phyloP scores from a whole-genome alignment of 1,284 basidiomycete genomes.

The Leccinum pachyderme region DNA sequence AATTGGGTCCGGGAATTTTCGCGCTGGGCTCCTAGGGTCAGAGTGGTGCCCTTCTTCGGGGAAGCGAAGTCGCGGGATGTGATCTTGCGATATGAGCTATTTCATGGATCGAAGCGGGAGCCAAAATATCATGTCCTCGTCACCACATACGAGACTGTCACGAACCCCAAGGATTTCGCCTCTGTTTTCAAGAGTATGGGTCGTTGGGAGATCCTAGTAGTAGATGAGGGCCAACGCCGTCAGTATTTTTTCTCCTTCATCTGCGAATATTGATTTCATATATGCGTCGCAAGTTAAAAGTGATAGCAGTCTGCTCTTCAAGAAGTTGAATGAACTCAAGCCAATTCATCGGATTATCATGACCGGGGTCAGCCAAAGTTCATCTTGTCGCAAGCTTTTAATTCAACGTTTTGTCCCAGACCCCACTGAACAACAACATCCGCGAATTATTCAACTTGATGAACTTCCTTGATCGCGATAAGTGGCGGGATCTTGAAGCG shows the following conservation, averaged over 20 bases:
- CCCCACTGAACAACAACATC: constrained; percentile 96
- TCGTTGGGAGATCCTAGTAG: constrained; percentile 90
- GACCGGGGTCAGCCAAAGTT: constrained; percentile 65
- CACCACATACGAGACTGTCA: constrained; percentile 85
- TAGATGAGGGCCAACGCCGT: constrained; percentile 94
- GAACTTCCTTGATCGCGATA: constrained; percentile 82
- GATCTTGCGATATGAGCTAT: constrained; percentile 81
- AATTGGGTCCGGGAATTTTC: constrained; percentile 90
- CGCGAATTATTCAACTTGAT: constrained; percentile 93
- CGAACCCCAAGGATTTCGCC: constrained; percentile 62
- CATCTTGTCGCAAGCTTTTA: background rate
- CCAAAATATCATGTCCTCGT: constrained; percentile 83
- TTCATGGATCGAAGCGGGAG: constrained; percentile 53
- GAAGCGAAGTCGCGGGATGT: constrained; percentile 78
- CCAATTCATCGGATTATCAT: constrained; percentile 85
- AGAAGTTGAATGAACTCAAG: constrained; percentile 77
- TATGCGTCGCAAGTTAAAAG: constrained; percentile 63
- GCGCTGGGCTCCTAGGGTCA: constrained; percentile 83
- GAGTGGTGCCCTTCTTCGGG: constrained; percentile 82
- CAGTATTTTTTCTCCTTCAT: constrained; percentile 33
- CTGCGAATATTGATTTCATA: constrained; percentile 4
- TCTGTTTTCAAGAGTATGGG: constrained; percentile 75
- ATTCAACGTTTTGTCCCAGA: constrained; percentile 44
- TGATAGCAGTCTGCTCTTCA: constrained; percentile 80
- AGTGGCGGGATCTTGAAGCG: constrained; percentile 73